Conservation (phyloP, 2,329 filamentous ascomycete species). For the Aspergillus felis region DNA sequence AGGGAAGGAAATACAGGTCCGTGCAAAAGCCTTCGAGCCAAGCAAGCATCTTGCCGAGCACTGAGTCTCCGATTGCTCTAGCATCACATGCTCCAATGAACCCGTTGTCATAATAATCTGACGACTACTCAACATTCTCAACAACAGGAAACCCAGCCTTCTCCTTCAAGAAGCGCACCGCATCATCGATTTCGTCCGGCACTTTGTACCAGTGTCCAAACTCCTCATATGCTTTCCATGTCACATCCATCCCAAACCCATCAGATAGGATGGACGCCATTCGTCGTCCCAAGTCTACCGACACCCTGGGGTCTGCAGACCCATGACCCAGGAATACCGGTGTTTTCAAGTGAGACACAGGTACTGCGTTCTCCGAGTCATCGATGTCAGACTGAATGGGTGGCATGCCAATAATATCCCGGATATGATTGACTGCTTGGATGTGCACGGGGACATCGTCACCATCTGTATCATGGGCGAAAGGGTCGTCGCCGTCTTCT, state of each 20-base stretch:
- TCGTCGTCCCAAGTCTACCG: constrained; percentile 14
- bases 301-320: constrained; percentile 39
- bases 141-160: constrained; percentile 10
- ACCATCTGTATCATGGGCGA: constrained; percentile 5
- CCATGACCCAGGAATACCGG: constrained; percentile 9
- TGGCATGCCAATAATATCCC: constrained; percentile 30
- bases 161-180: constrained; percentile 31
- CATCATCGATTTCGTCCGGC: constrained; percentile 48
- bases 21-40: too few relatives aligned
- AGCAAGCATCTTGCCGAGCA: too few relatives aligned
- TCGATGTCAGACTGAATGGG: not conserved
- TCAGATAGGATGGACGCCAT: constrained; percentile 14
- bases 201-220: constrained; percentile 50
- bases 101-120: too few relatives aligned
- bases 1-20: too few relatives aligned
- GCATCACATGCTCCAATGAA: too few relatives aligned
- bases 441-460: constrained; percentile 13
- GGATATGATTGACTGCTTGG: constrained; percentile 27
- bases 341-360: constrained; percentile 1
- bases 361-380: not conserved
- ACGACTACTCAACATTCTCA: too few relatives aligned
- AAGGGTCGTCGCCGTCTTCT: constrained; percentile 22
- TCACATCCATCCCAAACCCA: constrained; percentile 16
- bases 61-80: too few relatives aligned
- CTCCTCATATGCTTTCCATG: constrained; percentile 38